Conservation (phyloP, 495 filamentous ascomycete genomes). For the Penicillium simplicissimum region DNA sequence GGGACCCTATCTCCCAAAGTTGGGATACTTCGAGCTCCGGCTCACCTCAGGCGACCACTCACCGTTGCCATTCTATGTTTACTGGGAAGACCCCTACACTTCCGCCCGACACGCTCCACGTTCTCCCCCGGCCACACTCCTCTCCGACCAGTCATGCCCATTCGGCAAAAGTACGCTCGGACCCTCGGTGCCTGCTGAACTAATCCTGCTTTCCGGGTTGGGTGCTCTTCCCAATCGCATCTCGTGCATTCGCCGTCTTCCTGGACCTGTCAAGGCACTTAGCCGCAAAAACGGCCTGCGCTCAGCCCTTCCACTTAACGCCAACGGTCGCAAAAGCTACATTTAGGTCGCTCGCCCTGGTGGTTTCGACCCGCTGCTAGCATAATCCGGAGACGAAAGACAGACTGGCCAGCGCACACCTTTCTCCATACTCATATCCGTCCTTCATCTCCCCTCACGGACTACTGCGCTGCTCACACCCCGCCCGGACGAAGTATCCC, state of each 20-base stretch:
- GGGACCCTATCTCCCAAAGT: not conserved
- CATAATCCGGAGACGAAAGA: not conserved
- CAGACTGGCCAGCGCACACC: not conserved
- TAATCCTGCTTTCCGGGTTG: constrained; percentile 2
- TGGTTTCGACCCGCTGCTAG: no score
- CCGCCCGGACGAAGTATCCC: constrained; percentile 3
- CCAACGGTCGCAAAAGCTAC: constrained; percentile 1
- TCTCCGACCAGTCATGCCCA: constrained; percentile 5
- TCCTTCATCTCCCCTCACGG: not conserved
- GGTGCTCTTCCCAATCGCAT: constrained; percentile 5
- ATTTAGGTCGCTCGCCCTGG: not conserved
- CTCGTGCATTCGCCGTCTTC: not conserved
- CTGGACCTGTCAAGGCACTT: constrained; percentile 2
- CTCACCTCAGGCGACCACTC: not conserved
- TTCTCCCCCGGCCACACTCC: not conserved
- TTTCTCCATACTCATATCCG: not conserved
- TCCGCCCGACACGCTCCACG: constrained; percentile 6
- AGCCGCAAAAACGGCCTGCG: constrained; percentile 12
- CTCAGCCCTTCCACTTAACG: constrained; percentile 4
- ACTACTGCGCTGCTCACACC: not conserved
- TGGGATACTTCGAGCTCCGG: not conserved
- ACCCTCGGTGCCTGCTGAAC: constrained; percentile 3
- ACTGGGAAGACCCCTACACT: not conserved
- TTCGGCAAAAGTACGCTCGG: constrained; percentile 10
- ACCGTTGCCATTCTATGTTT: not conserved